Evolutionary conservation across 192 early-diverging fungal species (phyloP), one percentile per base, ranked within the genome.

Genomic region (Geranomyces michiganensis): DNA sequence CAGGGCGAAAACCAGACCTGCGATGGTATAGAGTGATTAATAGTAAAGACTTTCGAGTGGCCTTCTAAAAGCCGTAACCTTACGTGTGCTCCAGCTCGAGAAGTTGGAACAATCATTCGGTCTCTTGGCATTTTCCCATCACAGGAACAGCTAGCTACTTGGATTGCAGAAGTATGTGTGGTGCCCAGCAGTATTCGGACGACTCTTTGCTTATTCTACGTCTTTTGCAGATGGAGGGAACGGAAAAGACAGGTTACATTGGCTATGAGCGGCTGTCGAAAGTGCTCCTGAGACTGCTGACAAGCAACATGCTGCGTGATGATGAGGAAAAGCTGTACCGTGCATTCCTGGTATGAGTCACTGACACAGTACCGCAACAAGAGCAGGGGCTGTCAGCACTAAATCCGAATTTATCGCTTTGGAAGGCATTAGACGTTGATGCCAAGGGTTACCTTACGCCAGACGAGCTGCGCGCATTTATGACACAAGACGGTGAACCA

Each of bases 261-360:
- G 69, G 74, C 10, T 79, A 53, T 58, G 72, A 74, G 5, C 74
- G 66, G 43, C 79, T 86, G 58, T 62, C 46, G 31, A 75, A 71
- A 30, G 73, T 81, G 1, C 69, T 74, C 1, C 29, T 76, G 3
- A 53, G 69, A 17, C 29, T 84, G 15, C 47, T 84, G 24, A 70
- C 65, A 15, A 68, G 22, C 33, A 69, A 56, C 17, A 24, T 21
- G 12, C 44, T 64, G 36, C 62, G 73, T 24, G 76, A 75, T 43
- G 78, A 86, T 47, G 82, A 86, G 43, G 85, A 86, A 66, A 72
- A 76, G 33, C 62, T 86, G 21, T 86, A 65, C 62, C 64, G 84
- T 4, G 84, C 84, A 22, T 86, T 86, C 67, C 49, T 61, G 73
- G 81, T 82, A 41, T 13, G 46, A n/a, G 36, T 72, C 15, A 13